Conservation (phyloP, 352 stramenopile genomes). For the Pythium volutum region DNA sequence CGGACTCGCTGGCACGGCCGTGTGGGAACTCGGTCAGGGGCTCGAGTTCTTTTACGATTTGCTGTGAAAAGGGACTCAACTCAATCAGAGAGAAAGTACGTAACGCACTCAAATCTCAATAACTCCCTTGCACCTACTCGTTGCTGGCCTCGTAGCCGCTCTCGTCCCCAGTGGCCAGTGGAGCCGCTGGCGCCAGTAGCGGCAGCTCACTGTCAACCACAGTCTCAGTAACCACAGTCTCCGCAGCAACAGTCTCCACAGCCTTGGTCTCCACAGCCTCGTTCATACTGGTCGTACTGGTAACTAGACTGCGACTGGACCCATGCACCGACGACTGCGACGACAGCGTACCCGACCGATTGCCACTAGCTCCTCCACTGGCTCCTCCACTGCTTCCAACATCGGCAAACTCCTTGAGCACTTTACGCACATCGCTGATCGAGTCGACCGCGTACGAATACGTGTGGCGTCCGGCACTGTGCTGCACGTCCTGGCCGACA, state of each 20-base stretch:
- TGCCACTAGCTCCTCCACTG: too few relatives aligned
- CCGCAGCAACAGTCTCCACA: not conserved
- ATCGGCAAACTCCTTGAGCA: conserved; percentile 66
- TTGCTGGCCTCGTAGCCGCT: conserved; percentile 16
- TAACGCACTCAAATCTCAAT: too few relatives aligned
- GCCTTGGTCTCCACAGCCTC: not conserved
- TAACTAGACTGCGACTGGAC: too few relatives aligned
- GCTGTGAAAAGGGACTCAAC: conserved; percentile 27
- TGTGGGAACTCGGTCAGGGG: conserved; percentile 82
- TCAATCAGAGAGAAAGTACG: not conserved
- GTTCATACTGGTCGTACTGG: not conserved
- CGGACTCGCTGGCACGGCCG: conserved; percentile 44
- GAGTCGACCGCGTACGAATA: conserved; percentile 67
- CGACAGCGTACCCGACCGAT: too few relatives aligned
- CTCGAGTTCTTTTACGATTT: conserved; percentile 82
- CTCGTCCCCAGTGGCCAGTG: not conserved
- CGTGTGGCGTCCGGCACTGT: conserved; percentile 52
- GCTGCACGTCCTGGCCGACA: conserved; percentile 60
- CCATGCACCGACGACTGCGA: too few relatives aligned
- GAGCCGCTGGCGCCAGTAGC: too few relatives aligned
- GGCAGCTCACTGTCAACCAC: not conserved
- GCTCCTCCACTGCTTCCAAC: not conserved
- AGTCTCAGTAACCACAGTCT: not conserved
- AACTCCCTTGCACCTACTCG: not conserved
- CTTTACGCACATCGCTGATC: conserved; percentile 60